phyloP scores from a whole-genome alignment of 164 flowering plant genomes.

The Vitis rotundifolia region DNA sequence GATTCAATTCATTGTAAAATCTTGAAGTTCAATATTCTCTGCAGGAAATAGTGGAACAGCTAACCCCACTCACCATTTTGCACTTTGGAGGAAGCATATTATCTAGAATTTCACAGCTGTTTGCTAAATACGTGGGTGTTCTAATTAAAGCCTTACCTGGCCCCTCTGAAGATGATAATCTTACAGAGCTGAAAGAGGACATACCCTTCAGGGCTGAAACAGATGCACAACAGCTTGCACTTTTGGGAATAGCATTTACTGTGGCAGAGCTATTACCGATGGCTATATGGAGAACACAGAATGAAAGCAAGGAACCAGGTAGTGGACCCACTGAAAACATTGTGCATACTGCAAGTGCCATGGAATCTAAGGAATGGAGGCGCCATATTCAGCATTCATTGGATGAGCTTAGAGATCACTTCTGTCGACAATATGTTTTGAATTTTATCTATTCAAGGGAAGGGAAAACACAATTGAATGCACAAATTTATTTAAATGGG shows the following conservation, averaged over 20 bases:
- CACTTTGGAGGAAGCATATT: slow-evolving; percentile 83
- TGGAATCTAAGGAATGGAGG: slow-evolving; percentile 88
- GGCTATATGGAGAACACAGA: slow-evolving; percentile 55
- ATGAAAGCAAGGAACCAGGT: slow-evolving; percentile 45
- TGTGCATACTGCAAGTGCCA: slow-evolving; percentile 30
- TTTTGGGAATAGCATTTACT: slow-evolving; percentile 84
- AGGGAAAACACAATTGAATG: slow-evolving; percentile 76
- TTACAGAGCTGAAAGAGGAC: slow-evolving; percentile 62
- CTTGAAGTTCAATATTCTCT: slow-evolving; percentile 18
- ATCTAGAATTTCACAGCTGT: slow-evolving; percentile 64
- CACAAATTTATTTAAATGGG: slow-evolving; percentile 66
- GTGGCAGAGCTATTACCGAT: slow-evolving; percentile 78
- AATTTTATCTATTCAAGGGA: slow-evolving; percentile 89
- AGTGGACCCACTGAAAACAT: slow-evolving; percentile 39
- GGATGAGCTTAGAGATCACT: slow-evolving; percentile 89
- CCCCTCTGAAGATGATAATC: slow-evolving; percentile 83
- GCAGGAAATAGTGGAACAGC: slow-evolving; percentile 81
- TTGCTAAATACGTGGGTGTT: slow-evolving; percentile 75
- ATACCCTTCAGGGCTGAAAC: slow-evolving; percentile 78
- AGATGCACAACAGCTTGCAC: slow-evolving; percentile 94
- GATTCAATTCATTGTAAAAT: neutral
- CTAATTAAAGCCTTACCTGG: slow-evolving; percentile 73
- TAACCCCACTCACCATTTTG: slow-evolving; percentile 58
- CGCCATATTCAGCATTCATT: slow-evolving; percentile 84
- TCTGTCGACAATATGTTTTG: slow-evolving; percentile 90